Evolutionary conservation across 176 grass and related monocot species (phyloP).

Genomic region (Phoenix dactylifera): DNA sequence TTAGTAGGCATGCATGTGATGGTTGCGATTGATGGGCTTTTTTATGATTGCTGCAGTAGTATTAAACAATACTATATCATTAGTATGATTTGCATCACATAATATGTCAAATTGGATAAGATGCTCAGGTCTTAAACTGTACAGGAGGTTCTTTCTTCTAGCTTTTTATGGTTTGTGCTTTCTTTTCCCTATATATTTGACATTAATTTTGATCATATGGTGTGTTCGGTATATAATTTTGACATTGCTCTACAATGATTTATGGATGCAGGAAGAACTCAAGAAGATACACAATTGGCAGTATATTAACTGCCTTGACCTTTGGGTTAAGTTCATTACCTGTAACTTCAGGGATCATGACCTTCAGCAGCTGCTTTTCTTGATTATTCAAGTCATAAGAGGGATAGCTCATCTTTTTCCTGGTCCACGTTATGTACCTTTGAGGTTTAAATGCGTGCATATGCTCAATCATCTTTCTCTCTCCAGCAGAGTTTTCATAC

Average conservation of each 20-base stretch:
- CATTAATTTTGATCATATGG: too few relatives aligned
- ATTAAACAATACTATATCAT: too few relatives aligned
- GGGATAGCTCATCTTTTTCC: constrained; percentile 63
- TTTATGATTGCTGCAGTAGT: too few relatives aligned
- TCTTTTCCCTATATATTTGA: too few relatives aligned
- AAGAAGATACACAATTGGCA: constrained; percentile 87
- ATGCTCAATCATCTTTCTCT: constrained; percentile 83
- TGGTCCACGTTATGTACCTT: constrained; percentile 49
- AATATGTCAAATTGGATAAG: too few relatives aligned
- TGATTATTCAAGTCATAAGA: constrained; percentile 56
- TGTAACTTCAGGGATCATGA: constrained; percentile 75
- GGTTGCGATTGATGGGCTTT: too few relatives aligned
- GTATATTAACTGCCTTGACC: constrained; percentile 66
- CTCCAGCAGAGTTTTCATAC: constrained; percentile 70
- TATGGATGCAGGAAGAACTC: constrained; percentile 62
- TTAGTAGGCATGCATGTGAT: too few relatives aligned
- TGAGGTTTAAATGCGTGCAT: constrained; percentile 66
- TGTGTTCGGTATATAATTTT: too few relatives aligned
- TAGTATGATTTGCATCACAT: too few relatives aligned
- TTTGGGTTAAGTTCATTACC: constrained; percentile 76
- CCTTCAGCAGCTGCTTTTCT: constrained; percentile 43
- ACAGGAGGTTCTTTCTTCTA: too few relatives aligned
- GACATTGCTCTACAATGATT: neutral
- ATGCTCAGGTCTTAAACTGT: too few relatives aligned
- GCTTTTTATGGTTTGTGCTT: too few relatives aligned